Base-by-base conservation (phyloP, 805 yeast genomes). In the Cyberlindnera nakhonratchasimensis region DNA sequence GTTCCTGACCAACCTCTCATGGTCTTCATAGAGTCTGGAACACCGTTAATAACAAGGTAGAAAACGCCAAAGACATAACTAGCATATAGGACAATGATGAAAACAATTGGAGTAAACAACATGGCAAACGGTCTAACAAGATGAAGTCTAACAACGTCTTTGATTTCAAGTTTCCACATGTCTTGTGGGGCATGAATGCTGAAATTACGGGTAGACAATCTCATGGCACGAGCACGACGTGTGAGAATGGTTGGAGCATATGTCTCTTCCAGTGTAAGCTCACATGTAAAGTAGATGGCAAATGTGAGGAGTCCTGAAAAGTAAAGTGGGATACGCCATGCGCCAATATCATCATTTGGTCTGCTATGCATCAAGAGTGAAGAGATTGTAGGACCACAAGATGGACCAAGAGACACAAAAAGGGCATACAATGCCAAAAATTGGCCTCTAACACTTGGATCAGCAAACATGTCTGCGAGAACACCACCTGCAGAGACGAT, bases 271-370 rank as follows among this genome's bases (percentile, higher is more conserved):
- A 47, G 17, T 11, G 43, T 69, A 8, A 72, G 58, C 50, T 72
- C 74, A 37, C 67, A 61, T 5, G 68, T 44, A 5, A 63, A 14
- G 28, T 65, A 54, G 1, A 69, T 48, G 18, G 61, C 57, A n/a
- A 64, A 37, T 4, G 61, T 39, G 25, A 74, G 53, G 10, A 77
- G 64, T 3, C 77, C 82, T 10, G 68, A 59, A 40, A 76, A 64
- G 68, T 78, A 80, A 21, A 69, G 63, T 5, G 79, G 66, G 74
- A 82, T 75, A 50, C 84, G 64, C 86, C 86, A 80, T 2, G 63
- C 52, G 5, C 74, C 77, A 46, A 65, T 43, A 29, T 48, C 59
- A 20, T 54, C 52, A 29, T 65, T 62, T 34, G 64, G 51, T 37
- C 47, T 39, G 36, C 43, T 65, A 14, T 72, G 70, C 32, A 70